Evolutionary conservation across 75 land plant genomes (phyloP), one percentile per base, ranked within the genome.

Genomic region (Cupressus sempervirens): DNA sequence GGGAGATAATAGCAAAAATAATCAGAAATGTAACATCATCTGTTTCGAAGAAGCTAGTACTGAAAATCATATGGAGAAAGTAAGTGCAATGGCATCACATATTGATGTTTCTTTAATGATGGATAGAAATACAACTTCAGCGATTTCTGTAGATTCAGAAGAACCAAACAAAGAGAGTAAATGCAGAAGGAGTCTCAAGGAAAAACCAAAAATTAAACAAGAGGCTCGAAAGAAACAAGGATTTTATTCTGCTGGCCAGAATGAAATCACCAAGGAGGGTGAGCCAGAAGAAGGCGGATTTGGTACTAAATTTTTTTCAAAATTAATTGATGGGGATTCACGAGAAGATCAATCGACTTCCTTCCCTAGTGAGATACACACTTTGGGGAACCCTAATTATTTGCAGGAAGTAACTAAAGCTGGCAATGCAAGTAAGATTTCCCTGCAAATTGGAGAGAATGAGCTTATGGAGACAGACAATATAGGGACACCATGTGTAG

Each of bases 211-310:
- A 34, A 30, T 70, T 35, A 70, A 70, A 70, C 74, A 70, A 32
- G 74, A 70, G 74, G 74, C 74, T 23, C 74, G 74, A 70, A 70
- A 32, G 30, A 70, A 30, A 70, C 74, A 70, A 70, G 32, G 74
- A 23, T 15, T 70, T 32, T 35, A 1, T 70, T 70, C 74, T 30
- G 35, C 32, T 70, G 32, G 9, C 35, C 32, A 70, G 35, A 70
- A 70, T 34, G 14, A 30, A 70, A 30, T 12, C 14, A 3, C 35
- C 74, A 70, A 30, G 12, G 35, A 70, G 74, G 35, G 14, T 70
- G 14, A 12, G 74, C 35, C 32, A 62, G 67, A 62, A 62, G 67
- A 62, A 26, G 67, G 23, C 4, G 26, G 67, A 0, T 62, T 23
- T 62, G 26, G n/a, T 23, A 3, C 8, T 26, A 62, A 62, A 35